A percentile compares a stretch with the other conserved stretches of the same genome.
These are phyloP conservation scores for Teratosphaeria pseudoeucalypti DNA, from an alignment of 2,329 filamentous ascomycete species.

Conservation along the genomic window DNA sequence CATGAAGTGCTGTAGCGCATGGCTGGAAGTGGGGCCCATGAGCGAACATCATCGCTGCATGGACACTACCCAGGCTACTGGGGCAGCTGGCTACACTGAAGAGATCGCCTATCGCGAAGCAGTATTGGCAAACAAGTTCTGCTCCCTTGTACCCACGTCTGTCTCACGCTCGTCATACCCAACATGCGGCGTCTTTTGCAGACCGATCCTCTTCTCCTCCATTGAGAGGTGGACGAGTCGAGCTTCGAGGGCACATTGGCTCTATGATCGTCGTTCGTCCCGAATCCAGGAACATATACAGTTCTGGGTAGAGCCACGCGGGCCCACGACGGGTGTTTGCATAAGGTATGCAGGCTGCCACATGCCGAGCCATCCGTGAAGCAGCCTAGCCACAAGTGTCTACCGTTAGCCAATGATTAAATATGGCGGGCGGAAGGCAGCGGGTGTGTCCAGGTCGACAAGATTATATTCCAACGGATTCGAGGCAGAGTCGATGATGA, in stretches of 20 bases:
- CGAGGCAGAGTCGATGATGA: background rate
- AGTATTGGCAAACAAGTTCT: background rate
- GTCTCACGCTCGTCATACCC: background rate
- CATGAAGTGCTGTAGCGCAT: background rate
- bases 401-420: constrained; percentile 1
- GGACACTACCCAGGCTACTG: background rate
- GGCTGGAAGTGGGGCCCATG: background rate
- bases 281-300: background rate
- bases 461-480: background rate
- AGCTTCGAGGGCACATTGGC: background rate
- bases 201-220: background rate
- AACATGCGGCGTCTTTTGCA: background rate
- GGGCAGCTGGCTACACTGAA: background rate
- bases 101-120: background rate
- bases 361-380: constrained; percentile 4
- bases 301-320: constrained; percentile 7
- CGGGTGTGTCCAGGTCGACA: background rate
- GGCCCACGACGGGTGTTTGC: constrained; percentile 4
- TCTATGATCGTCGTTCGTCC: background rate
- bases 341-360: constrained; percentile 2
- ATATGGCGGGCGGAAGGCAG: constrained; percentile 1
- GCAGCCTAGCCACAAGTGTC: background rate
- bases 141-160: background rate
- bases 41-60: background rate
- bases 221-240: background rate